Evolutionary conservation across 768 basidiomycete genomes (phyloP).

Genomic region (Cubamyces sp.): DNA sequence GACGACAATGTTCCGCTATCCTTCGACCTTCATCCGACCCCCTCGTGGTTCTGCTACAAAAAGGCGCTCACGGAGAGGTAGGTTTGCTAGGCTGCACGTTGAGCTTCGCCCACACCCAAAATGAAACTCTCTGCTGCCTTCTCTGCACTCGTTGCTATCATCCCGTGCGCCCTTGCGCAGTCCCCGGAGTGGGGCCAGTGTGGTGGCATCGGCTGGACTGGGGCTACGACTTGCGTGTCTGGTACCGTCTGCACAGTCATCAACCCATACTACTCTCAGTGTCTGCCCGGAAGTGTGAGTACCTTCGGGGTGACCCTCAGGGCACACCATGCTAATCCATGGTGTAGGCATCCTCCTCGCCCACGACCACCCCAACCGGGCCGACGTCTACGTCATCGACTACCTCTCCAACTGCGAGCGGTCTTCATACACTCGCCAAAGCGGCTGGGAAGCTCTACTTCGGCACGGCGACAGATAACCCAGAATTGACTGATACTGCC

Average conservation of each 20-base stretch:
- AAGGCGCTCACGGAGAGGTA: background rate
- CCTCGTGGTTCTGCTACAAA: background rate
- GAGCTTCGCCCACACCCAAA: background rate
- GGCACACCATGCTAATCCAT: too few species aligned
- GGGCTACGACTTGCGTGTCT: constrained; percentile 43
- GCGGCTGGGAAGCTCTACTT: constrained; percentile 50
- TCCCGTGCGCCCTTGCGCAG: constrained; percentile 33
- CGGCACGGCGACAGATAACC: constrained; percentile 52
- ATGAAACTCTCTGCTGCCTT: constrained; percentile 34
- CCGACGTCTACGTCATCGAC: background rate
- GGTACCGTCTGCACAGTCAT: constrained; percentile 42
- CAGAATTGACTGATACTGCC: constrained; percentile 44
- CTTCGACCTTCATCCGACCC: too few species aligned
- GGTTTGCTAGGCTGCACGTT: background rate
- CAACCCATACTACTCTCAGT: constrained; percentile 52
- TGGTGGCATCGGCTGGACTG: constrained; percentile 43
- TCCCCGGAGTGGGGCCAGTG: constrained; percentile 36
- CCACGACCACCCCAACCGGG: background rate
- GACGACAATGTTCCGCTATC: constrained; percentile 17
- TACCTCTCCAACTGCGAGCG: constrained; percentile 14
- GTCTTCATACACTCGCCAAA: constrained; percentile 43
- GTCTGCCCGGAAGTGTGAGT: constrained; percentile 38
- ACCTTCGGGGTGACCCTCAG: background rate
- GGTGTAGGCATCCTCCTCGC: background rate
- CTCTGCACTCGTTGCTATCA: constrained; percentile 32